Percentiles rank a stretch among this genome's conserved stretches.
Evolutionary conservation across 1,284 basidiomycete species (phyloP).

Genomic region (Cryptococcus sp.): DNA sequence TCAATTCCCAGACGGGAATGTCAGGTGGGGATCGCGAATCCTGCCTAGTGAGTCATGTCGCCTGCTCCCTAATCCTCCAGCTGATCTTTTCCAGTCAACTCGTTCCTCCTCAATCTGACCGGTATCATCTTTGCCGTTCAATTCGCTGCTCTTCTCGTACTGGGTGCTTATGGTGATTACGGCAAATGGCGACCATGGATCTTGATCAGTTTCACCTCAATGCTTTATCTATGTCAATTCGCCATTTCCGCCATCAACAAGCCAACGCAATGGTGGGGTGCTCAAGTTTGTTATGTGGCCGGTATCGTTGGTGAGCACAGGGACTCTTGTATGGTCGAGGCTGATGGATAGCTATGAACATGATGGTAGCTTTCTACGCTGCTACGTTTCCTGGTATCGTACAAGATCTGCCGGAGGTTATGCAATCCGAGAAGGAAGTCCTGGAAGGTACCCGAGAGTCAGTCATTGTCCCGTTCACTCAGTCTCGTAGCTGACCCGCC

Average conservation of each 20-base stretch:
- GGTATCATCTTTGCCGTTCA: slow-evolving; percentile 24
- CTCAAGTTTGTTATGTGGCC: slow-evolving; percentile 19
- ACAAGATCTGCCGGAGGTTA: slow-evolving; percentile 17
- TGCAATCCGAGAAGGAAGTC: slow-evolving; percentile 16
- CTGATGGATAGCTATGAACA: slow-evolving; percentile 6
- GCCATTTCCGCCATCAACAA: slow-evolving; percentile 18
- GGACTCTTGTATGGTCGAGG: background rate
- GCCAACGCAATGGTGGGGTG: slow-evolving; percentile 14
- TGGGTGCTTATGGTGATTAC: slow-evolving; percentile 22
- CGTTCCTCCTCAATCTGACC: slow-evolving; percentile 21
- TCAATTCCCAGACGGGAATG: slow-evolving; percentile 3
- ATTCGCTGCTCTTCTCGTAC: slow-evolving; percentile 12
- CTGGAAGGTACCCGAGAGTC: slow-evolving; percentile 12
- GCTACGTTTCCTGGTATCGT: slow-evolving; percentile 23
- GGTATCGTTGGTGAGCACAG: slow-evolving; percentile 5
- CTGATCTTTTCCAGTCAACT: slow-evolving; percentile 11
- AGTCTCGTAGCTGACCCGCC: too few relatives aligned
- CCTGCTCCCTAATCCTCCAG: too few relatives aligned
- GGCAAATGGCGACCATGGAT: slow-evolving; percentile 25
- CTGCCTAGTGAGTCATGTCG: slow-evolving; percentile 1
- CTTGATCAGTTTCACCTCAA: slow-evolving; percentile 9
- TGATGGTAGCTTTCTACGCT: slow-evolving; percentile 19
- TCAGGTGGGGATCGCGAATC: slow-evolving; percentile 4
- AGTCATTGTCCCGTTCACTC: too few relatives aligned
- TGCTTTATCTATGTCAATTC: slow-evolving; percentile 10